Percentiles rank a stretch among this genome's conserved stretches.
These are phyloP conservation scores for Galerina marginata DNA, from an alignment of 768 basidiomycete genomes.

Conservation along the genomic window DNA sequence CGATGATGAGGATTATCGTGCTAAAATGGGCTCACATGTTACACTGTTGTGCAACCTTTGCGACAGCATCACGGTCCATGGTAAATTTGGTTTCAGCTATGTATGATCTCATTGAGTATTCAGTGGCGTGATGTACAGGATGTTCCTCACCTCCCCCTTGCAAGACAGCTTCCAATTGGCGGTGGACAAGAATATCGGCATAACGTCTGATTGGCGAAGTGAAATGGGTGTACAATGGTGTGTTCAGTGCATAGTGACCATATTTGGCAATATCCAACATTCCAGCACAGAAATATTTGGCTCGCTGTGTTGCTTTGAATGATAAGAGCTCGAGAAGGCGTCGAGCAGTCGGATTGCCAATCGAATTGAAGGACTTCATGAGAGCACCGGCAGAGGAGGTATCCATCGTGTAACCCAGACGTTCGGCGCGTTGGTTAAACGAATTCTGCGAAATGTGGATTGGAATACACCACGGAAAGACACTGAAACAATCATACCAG, in stretches of 20 bases:
- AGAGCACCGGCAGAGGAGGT: constrained; percentile 77
- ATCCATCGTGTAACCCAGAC: constrained; percentile 86
- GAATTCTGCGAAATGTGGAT: constrained; percentile 51
- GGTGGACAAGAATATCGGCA: constrained; percentile 94
- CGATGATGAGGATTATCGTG: constrained; percentile 8
- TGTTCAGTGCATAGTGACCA: constrained; percentile 87
- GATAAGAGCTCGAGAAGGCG: constrained; percentile 82
- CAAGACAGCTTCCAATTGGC: constrained; percentile 91
- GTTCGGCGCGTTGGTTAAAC: constrained; percentile 81
- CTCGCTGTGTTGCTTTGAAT: constrained; percentile 90
- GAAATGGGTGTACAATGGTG: constrained; percentile 93
- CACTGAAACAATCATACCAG: constrained; percentile 54
- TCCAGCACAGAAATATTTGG: constrained; percentile 98
- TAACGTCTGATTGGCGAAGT: constrained; percentile 93
- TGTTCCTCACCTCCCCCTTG: constrained; percentile 62
- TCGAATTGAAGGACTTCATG: constrained; percentile 82
- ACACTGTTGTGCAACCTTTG: constrained; percentile 97
- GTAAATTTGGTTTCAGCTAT: constrained; percentile 85
- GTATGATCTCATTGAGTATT: constrained; percentile 8
- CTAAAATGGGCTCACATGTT: constrained; percentile 75
- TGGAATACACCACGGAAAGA: constrained; percentile 1
- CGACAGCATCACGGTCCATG: constrained; percentile 98
- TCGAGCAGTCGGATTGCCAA: constrained; percentile 76
- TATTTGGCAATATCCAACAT: constrained; percentile 99
- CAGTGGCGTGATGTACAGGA: constrained; percentile 1